A percentile compares a stretch with the other conserved stretches of the same genome.
phyloP scores from a whole-genome alignment of 2,329 filamentous ascomycete genomes.

The Exophiala aquamarina region DNA sequence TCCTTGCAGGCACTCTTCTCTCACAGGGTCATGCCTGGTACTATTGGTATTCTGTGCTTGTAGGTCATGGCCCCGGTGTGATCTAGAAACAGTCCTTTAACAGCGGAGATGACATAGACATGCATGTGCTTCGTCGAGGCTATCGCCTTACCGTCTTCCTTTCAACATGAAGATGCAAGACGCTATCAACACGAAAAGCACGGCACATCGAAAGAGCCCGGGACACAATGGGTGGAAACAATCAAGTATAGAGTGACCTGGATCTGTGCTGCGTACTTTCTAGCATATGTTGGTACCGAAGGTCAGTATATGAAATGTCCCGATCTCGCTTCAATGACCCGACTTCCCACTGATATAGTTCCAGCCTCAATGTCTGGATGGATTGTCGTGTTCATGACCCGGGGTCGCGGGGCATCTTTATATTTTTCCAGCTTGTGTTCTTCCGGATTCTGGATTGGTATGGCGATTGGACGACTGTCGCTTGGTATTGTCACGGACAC shows the following conservation, averaged over 20 bases:
- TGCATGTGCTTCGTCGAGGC: conserved; percentile 25
- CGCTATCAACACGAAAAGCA: conserved; percentile 33
- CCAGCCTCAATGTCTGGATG: conserved; percentile 44
- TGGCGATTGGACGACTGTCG: conserved; percentile 40
- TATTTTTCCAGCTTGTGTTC: conserved; percentile 42
- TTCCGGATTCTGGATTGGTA: conserved; percentile 46
- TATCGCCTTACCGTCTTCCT: conserved; percentile 34
- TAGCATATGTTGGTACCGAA: conserved; percentile 48
- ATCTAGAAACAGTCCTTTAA: too few species aligned
- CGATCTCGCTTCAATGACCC: background rate
- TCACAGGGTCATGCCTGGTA: conserved; percentile 34
- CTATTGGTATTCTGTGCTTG: conserved; percentile 40
- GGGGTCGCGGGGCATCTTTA: conserved; percentile 36
- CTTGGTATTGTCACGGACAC: conserved; percentile 35
- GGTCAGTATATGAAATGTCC: background rate
- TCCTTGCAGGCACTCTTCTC: conserved; percentile 36
- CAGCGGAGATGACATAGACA: too few species aligned
- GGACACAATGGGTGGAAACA: conserved; percentile 23
- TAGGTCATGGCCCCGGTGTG: conserved; percentile 27
- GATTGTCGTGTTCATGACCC: conserved; percentile 47
- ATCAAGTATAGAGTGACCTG: conserved; percentile 39
- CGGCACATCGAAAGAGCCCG: background rate
- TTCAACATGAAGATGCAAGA: conserved; percentile 34
- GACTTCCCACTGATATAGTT: background rate
- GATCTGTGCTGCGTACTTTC: conserved; percentile 44